Conservation (phyloP, 225 moss, liverwort and hornwort species). For the Climacium dendroides region DNA sequence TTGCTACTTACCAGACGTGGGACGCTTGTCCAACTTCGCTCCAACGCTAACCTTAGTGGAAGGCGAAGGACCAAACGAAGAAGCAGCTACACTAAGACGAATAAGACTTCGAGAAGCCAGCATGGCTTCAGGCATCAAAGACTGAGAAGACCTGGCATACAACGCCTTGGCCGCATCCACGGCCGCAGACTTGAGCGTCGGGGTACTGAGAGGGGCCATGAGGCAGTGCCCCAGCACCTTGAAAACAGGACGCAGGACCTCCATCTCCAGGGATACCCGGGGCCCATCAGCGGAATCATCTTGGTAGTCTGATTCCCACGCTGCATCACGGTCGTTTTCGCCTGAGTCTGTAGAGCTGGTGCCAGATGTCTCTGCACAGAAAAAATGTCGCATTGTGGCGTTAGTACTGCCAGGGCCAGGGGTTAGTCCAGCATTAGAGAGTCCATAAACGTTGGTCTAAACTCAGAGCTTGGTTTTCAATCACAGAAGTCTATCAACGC, state of each 20-base stretch:
- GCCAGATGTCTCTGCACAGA: slow-evolving; percentile 10
- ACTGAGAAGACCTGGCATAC: slow-evolving; percentile 69
- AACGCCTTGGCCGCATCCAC: slow-evolving; percentile 57
- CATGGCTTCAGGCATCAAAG: slow-evolving; percentile 76
- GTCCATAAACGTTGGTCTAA: not conserved
- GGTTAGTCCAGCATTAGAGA: not conserved
- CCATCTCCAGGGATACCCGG: slow-evolving; percentile 57
- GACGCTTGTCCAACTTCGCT: slow-evolving; percentile 3
- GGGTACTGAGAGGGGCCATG: slow-evolving; percentile 41
- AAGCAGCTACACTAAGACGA: slow-evolving; percentile 32
- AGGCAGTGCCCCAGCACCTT: slow-evolving; percentile 91
- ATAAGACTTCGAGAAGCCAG: slow-evolving; percentile 83
- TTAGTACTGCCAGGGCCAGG: not conserved
- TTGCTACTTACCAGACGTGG: not conserved
- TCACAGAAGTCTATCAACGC: not conserved
- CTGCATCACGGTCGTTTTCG: slow-evolving; percentile 28
- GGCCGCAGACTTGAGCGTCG: slow-evolving; percentile 45
- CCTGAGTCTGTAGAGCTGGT: not conserved
- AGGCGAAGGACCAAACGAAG: not conserved
- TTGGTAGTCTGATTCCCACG: slow-evolving; percentile 33
- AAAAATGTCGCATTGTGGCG: not conserved
- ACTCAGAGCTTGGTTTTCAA: not conserved
- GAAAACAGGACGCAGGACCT: slow-evolving; percentile 70
- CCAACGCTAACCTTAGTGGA: not conserved
- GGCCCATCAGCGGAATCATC: slow-evolving; percentile 36